These are phyloP conservation scores for Mycena indigotica DNA, from an alignment of 768 basidiomycete genomes.

Conservation along the genomic window DNA sequence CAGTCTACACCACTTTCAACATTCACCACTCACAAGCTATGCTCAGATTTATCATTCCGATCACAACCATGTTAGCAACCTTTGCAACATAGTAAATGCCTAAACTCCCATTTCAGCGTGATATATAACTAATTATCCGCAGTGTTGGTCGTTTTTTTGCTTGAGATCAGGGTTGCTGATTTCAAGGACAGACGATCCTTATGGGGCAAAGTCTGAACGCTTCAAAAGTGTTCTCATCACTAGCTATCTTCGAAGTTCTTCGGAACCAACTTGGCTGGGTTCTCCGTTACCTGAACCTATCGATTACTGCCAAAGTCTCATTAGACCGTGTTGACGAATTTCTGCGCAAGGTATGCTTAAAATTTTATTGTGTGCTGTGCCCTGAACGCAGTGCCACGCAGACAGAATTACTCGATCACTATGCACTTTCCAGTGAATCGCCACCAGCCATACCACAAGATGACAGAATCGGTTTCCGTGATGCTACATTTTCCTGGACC, in stretches of 20 bases:
- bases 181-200: conserved; percentile 34
- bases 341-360: conserved; percentile 36
- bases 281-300: conserved; percentile 29
- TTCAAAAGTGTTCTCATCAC: conserved; percentile 50
- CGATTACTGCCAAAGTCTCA: conserved; percentile 57
- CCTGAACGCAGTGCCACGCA: not conserved
- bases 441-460: not conserved
- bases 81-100: conserved; percentile 36
- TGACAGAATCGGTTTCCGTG: conserved; percentile 16
- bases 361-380: not conserved
- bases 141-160: not conserved
- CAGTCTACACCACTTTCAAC: too few species aligned
- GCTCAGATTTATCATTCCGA: conserved; percentile 57
- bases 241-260: conserved; percentile 64
- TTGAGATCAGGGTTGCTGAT: not conserved
- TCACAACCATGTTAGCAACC: conserved; percentile 65
- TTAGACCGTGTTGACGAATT: conserved; percentile 53
- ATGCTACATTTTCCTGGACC: conserved; percentile 20
- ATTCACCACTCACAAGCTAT: too few species aligned
- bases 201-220: conserved; percentile 43
- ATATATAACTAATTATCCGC: conserved; percentile 2
- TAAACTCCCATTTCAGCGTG: not conserved
- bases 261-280: conserved; percentile 50
- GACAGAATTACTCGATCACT: conserved; percentile 14
- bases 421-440: not conserved